phyloP scores from a whole-genome alignment of 1,284 basidiomycete genomes.

The Ceraceosorus guamensis region DNA sequence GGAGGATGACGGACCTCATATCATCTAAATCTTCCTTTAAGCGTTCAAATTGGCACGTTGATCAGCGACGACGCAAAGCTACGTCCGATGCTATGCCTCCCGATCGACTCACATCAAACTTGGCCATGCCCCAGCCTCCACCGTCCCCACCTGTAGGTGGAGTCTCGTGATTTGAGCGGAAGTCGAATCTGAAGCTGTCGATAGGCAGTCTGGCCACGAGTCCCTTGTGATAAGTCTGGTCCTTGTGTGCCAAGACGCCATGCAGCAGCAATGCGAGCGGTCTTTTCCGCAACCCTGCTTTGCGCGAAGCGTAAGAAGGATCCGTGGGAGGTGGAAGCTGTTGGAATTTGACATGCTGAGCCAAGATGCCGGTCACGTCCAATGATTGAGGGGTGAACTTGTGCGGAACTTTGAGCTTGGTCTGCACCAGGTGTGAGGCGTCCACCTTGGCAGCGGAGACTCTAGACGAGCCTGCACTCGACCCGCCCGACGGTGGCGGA shows the following conservation, averaged over 20 bases:
- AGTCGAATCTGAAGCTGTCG: constrained; percentile 76
- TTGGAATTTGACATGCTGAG: neutral
- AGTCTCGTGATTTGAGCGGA: constrained; percentile 51
- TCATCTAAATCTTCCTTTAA: constrained; percentile 22
- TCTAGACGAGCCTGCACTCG: no score
- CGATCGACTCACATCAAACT: constrained; percentile 1
- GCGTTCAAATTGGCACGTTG: neutral
- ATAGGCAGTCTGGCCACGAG: constrained; percentile 62
- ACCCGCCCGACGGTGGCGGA: no score
- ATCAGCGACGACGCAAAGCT: neutral
- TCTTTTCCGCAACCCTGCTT: neutral
- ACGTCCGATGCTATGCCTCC: neutral
- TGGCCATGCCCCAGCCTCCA: constrained; percentile 9
- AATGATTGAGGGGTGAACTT: neutral
- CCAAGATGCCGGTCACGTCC: neutral
- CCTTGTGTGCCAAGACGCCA: constrained; percentile 47
- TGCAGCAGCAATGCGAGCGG: constrained; percentile 30
- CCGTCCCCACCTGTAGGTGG: no score
- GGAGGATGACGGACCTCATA: constrained; percentile 15
- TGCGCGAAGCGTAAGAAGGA: neutral
- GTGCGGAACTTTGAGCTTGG: neutral
- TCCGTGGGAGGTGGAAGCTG: neutral
- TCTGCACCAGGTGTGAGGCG: neutral
- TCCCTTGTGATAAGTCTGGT: constrained; percentile 72
- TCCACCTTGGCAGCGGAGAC: no score